A percentile compares a stretch with the other conserved stretches of the same genome.
phyloP scores from a whole-genome alignment of 192 early-diverging fungal genomes.

The Backusella morwellensis region DNA sequence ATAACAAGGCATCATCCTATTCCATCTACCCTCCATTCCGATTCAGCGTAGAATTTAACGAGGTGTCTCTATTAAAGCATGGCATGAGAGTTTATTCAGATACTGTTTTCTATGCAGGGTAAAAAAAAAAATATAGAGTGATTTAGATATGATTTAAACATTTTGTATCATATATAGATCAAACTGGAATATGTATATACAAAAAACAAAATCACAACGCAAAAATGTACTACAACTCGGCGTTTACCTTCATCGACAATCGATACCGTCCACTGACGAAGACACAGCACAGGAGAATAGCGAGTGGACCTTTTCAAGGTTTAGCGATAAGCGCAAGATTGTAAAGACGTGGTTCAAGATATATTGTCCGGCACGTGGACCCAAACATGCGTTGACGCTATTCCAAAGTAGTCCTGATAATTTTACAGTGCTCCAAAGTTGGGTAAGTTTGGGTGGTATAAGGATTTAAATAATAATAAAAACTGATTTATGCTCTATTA shows the following conservation, averaged over 20 bases:
- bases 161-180: slow-evolving; percentile 34
- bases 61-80: slow-evolving; percentile 37
- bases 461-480: background rate
- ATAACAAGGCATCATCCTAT: slow-evolving; percentile 4
- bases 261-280: slow-evolving; percentile 18
- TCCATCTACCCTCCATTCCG: slow-evolving; percentile 51
- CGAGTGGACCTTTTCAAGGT: slow-evolving; percentile 33
- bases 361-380: slow-evolving; percentile 42
- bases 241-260: slow-evolving; percentile 51
- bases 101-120: slow-evolving; percentile 56
- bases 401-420: slow-evolving; percentile 58
- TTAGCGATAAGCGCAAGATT: slow-evolving; percentile 43
- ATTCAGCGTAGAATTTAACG: slow-evolving; percentile 48
- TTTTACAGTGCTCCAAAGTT: slow-evolving; percentile 51
- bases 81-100: slow-evolving; percentile 41
- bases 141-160: too few species aligned
- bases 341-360: slow-evolving; percentile 59
- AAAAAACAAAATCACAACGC: slow-evolving; percentile 43
- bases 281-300: background rate
- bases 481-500: background rate
- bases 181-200: slow-evolving; percentile 57
- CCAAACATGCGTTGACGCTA: slow-evolving; percentile 46
- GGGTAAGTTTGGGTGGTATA: slow-evolving; percentile 36
- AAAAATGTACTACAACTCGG: slow-evolving; percentile 42
- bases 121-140: background rate